Conservation (phyloP, 2,329 filamentous ascomycete species). For the Rosellinia necatrix region DNA sequence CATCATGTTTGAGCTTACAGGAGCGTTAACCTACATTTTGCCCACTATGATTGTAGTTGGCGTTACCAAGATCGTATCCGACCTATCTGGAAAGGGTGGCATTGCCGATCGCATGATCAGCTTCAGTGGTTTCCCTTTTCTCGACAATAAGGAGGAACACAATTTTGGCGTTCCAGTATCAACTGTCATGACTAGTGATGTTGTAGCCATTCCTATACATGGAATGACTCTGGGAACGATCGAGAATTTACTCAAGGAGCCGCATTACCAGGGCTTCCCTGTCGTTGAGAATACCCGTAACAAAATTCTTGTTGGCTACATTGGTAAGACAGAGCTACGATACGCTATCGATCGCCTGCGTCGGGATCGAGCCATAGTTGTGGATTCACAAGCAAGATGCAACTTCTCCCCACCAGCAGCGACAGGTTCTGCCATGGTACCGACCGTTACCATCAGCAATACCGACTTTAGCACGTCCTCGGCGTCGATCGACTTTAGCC, state of each 20-base stretch:
- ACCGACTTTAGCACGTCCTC: slow-evolving; percentile 60
- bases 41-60: slow-evolving; percentile 99
- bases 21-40: slow-evolving; percentile 94
- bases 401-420: slow-evolving; percentile 64
- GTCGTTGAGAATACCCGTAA: slow-evolving; percentile 76
- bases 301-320: slow-evolving; percentile 83
- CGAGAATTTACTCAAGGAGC: slow-evolving; percentile 75
- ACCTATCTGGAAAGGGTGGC: slow-evolving; percentile 90
- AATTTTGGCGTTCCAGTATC: slow-evolving; percentile 95
- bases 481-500: slow-evolving; percentile 74
- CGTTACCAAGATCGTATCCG: slow-evolving; percentile 90
- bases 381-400: slow-evolving; percentile 73
- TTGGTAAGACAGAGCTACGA: slow-evolving; percentile 86
- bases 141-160: slow-evolving; percentile 97
- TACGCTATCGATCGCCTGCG: slow-evolving; percentile 86
- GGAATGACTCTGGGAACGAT: slow-evolving; percentile 78
- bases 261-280: slow-evolving; percentile 90
- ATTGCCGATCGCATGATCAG: slow-evolving; percentile 99
- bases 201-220: slow-evolving; percentile 73
- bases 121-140: slow-evolving; percentile 95
- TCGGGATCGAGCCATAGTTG: slow-evolving; percentile 60
- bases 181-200: slow-evolving; percentile 80
- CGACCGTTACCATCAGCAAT: slow-evolving; percentile 62
- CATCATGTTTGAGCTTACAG: slow-evolving; percentile 99
- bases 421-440: slow-evolving; percentile 45